phyloP scores from a whole-genome alignment of 1,139 yeast genomes.

The Saccharomyces hybrid region DNA sequence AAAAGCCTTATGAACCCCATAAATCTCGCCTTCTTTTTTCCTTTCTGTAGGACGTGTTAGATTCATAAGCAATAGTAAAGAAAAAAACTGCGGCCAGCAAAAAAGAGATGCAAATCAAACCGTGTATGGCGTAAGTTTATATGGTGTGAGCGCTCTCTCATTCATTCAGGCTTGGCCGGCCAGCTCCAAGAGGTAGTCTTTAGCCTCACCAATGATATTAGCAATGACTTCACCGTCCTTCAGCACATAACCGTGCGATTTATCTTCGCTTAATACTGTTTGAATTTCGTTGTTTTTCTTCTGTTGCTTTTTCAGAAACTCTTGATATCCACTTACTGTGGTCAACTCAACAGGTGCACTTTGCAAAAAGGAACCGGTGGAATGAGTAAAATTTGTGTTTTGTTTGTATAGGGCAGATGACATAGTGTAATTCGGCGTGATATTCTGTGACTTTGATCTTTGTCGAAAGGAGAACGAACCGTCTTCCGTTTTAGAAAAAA shows the following conservation, averaged over 20 bases:
- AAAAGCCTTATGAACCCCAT: not conserved
- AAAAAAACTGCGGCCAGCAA: not conserved
- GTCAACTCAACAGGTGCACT: conserved; percentile 35
- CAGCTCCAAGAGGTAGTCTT: conserved; percentile 22
- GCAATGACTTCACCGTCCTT: conserved; percentile 33
- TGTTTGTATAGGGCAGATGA: conserved; percentile 17
- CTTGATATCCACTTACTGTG: conserved; percentile 33
- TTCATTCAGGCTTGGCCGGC: conserved; percentile 5
- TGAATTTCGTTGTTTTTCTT: conserved; percentile 14
- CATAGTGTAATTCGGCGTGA: not conserved
- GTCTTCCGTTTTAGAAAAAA: not conserved
- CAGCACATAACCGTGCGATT: conserved; percentile 29
- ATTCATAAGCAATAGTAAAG: not conserved
- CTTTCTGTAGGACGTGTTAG: not conserved
- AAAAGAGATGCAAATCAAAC: not conserved
- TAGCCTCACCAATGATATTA: conserved; percentile 33
- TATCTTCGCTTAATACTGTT: conserved; percentile 30
- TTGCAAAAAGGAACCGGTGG: conserved; percentile 27
- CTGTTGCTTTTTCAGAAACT: conserved; percentile 27
- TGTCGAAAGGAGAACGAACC: not conserved
- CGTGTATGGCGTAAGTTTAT: too few species aligned
- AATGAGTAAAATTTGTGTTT: conserved; percentile 21
- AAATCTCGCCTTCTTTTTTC: not conserved
- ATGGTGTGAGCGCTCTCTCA: not conserved
- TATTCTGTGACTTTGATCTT: not conserved